Base-by-base conservation (phyloP, 495 filamentous ascomycete genomes). In the Tuber magnatum region DNA sequence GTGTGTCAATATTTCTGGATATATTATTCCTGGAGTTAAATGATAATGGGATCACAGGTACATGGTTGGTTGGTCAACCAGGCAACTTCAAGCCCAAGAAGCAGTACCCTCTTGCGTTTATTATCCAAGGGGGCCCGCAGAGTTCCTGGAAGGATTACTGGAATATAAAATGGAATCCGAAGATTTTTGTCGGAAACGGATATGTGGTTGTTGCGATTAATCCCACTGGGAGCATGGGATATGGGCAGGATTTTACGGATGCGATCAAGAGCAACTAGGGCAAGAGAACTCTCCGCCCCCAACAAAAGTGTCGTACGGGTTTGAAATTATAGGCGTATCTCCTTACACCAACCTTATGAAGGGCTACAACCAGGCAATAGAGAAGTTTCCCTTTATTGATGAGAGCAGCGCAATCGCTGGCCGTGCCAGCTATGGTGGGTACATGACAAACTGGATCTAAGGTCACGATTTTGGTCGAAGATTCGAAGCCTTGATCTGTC, bases 61-160 rank as follows among this genome's bases (percentile, higher is more conserved):
- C 92, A 95, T 80, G 91, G 92, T 3, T 90, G 89, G 83, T 88
- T 97, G 0, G 84, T 97, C 77, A 93, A 79, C 94, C 94, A 1
- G 93, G 92, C 1, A 83, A 87, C 78, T 97, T 95, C 80, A 87
- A 92, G 77, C 84, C 88, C 20, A 39, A 44, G 22, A 86, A 92
- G 82, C 92, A 90, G 77, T 97, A 97, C 80, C 93, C 93, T 0
- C 84, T 97, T 35, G 89, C 90, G 2, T 93, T 93, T 77, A 79
- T 96, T 42, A 92, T 97, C 51, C 94, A 97, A 78, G 94, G 94
- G 71, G 94, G 94, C 0, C 94, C 94, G 0, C 93, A 97, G 81
- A 89, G 91, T 24, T 89, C 92, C 2, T 97, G 93, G 93, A 86
- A 84, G 22, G 92, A 97, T 78, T 84, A 87, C 39, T 97, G 94